Evolutionary conservation across 495 filamentous ascomycete genomes (phyloP), one percentile per base, ranked within the genome.

Genomic region (Oleoguttula mirabilis): DNA sequence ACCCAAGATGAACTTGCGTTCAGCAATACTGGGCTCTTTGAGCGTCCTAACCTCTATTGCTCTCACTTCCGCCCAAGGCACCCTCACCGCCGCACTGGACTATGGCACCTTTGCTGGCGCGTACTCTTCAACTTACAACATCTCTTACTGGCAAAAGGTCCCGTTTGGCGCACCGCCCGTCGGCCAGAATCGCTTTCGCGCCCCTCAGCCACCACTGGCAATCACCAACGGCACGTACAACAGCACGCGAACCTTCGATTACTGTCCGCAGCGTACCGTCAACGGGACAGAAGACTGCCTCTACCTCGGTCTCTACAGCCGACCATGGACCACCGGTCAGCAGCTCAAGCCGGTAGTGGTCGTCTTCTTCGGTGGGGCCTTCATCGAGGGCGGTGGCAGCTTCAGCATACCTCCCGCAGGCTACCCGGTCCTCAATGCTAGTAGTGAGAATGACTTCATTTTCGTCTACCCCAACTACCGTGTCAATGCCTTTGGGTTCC

Each of bases 221-320:
- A 64, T 69, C 24, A 60, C 59, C 11, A 59, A 64, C 46, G 68
- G 66, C 39, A 55, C 62, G 17, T 78, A 77, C 42, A 58, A 79
- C 55, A 69, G 74, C n/a, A 62, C 68, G 47, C 67, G 73, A 39
- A 25, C 61, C 34, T 77, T 73, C 41, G 66, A 75, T 43, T 70
- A 73, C 65, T 77, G 72, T 43, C 68, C 70, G 7, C 71, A 78
- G 53, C 59, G 68, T 46, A 70, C 66, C 2, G 63, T 63, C 15
- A 81, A 76, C 35, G 76, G 76, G 2, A 67, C 66, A 11, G 75
- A 79, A 56, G 75, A 79, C 48, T 78, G 75, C 54, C 57, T 78
- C 3, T 79, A 77, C 39, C 60, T 80, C 2, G 69, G 67, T 8
- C 55, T 79, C 0, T 77, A 75, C 55, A 68, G 72, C 2, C 66